These are phyloP conservation scores for Plectosphaerella plurivora DNA, from an alignment of 2,329 filamentous ascomycete species.

Conservation along the genomic window DNA sequence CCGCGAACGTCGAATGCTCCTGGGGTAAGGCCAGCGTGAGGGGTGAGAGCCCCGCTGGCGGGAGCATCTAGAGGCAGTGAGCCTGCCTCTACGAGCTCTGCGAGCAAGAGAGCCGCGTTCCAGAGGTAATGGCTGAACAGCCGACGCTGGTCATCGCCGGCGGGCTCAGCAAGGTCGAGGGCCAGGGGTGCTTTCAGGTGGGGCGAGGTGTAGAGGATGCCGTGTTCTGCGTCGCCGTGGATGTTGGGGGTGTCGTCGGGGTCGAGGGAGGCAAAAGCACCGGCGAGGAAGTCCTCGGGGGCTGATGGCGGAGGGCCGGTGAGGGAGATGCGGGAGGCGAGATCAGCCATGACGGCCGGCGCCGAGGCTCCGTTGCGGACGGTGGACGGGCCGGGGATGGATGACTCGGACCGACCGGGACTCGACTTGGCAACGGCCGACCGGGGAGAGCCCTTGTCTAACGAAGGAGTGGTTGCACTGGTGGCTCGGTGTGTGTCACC, in stretches of 20 bases:
- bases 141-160: slow-evolving; percentile 46
- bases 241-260: slow-evolving; percentile 62
- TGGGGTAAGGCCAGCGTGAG: slow-evolving; percentile 6
- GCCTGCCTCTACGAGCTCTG: slow-evolving; percentile 50
- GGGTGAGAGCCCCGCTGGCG: slow-evolving; percentile 1
- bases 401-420: no score
- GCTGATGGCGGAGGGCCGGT: slow-evolving; percentile 28
- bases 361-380: background rate
- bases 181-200: slow-evolving; percentile 39
- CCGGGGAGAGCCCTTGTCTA: no score
- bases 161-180: slow-evolving; percentile 42
- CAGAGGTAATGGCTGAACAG: slow-evolving; percentile 71
- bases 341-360: slow-evolving; percentile 33
- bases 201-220: slow-evolving; percentile 55
- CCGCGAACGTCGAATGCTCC: slow-evolving; percentile 42
- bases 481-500: no score
- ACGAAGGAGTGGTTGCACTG: no score
- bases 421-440: no score
- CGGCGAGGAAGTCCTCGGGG: slow-evolving; percentile 57
- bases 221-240: slow-evolving; percentile 58
- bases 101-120: slow-evolving; percentile 58
- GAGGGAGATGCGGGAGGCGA: slow-evolving; percentile 39
- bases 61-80: slow-evolving; percentile 24
- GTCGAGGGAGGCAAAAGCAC: slow-evolving; percentile 60
- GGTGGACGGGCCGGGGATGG: slow-evolving; percentile 1